Percentiles rank a stretch among this genome's conserved stretches.
Evolutionary conservation across 805 yeast species (phyloP).

Genomic region (Saccharomycopsis malanga): DNA sequence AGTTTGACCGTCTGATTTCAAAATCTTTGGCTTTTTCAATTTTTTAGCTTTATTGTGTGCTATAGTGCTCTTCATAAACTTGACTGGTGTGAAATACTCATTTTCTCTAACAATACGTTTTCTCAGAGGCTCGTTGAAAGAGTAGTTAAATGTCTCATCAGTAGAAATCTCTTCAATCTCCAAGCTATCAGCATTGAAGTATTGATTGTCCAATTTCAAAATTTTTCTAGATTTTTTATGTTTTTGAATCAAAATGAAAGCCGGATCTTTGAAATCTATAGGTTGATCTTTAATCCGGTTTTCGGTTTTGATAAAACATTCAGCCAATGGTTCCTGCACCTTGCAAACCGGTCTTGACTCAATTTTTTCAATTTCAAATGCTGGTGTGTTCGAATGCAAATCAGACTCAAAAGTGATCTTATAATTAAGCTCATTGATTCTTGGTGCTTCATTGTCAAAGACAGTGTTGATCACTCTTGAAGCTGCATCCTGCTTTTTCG

Average conservation of each 20-base stretch:
- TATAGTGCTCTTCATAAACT: background rate
- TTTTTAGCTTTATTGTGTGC: constrained; percentile 10
- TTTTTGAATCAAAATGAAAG: constrained; percentile 12
- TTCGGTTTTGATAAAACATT: constrained; percentile 1
- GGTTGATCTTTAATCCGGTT: background rate
- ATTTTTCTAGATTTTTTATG: constrained; percentile 5
- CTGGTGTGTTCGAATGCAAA: background rate
- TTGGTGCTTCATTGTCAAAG: constrained; percentile 12
- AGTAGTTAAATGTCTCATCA: constrained; percentile 8
- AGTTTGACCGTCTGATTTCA: constrained; percentile 21
- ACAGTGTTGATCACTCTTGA: constrained; percentile 6
- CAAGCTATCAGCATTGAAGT: constrained; percentile 15
- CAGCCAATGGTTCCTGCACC: constrained; percentile 15
- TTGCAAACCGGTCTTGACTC: constrained; percentile 13
- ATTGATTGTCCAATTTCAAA: constrained; percentile 8
- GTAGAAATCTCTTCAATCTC: constrained; percentile 3
- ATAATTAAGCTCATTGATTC: constrained; percentile 16
- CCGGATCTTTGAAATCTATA: constrained; percentile 11
- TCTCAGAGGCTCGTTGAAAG: constrained; percentile 13
- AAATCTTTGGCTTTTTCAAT: constrained; percentile 22
- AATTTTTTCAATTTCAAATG: constrained; percentile 13
- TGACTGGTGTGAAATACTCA: constrained; percentile 15
- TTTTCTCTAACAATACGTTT: constrained; percentile 9
- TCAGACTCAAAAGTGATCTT: background rate
- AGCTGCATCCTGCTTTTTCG: background rate